Evolutionary conservation across 1,284 basidiomycete species (phyloP).

Genomic region (Marasmius tenuissimus): DNA sequence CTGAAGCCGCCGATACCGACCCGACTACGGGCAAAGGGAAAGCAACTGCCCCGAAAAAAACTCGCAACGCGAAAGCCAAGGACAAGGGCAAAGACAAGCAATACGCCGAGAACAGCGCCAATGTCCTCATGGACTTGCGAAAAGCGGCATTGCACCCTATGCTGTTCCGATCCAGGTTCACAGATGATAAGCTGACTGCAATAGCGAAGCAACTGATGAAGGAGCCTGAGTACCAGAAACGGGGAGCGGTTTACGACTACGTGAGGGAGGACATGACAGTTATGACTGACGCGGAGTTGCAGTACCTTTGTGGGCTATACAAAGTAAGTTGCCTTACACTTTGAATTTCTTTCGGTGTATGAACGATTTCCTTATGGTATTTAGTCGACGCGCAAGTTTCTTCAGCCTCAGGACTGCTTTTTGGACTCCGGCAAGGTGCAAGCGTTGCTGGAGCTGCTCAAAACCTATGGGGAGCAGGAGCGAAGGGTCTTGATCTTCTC

Average conservation of each 20-base stretch:
- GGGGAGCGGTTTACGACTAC: slow-evolving; percentile 75
- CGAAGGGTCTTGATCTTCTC: slow-evolving; percentile 93
- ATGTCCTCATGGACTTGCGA: slow-evolving; percentile 94
- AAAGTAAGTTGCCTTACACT: slow-evolving; percentile 50
- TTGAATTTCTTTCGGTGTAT: slow-evolving; percentile 3
- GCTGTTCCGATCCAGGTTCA: slow-evolving; percentile 87
- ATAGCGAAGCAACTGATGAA: slow-evolving; percentile 87
- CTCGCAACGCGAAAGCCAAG: slow-evolving; percentile 38
- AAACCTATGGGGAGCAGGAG: slow-evolving; percentile 66
- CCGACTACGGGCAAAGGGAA: slow-evolving; percentile 35
- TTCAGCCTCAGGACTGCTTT: slow-evolving; percentile 77
- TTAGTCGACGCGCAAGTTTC: slow-evolving; percentile 79
- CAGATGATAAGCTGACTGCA: slow-evolving; percentile 70
- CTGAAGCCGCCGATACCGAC: slow-evolving; percentile 35
- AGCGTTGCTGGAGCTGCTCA: slow-evolving; percentile 72
- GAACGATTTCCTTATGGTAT: slow-evolving; percentile 2
- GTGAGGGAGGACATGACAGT: slow-evolving; percentile 93
- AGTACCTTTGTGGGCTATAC: slow-evolving; percentile 78
- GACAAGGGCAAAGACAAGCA: slow-evolving; percentile 57
- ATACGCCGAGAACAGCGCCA: slow-evolving; percentile 78
- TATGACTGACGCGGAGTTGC: slow-evolving; percentile 94
- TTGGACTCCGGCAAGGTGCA: slow-evolving; percentile 90
- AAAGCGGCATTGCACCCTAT: slow-evolving; percentile 97
- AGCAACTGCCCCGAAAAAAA: slow-evolving; percentile 38
- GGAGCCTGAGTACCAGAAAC: slow-evolving; percentile 85